These are phyloP conservation scores for Populus pruinosa DNA, from an alignment of 345 rosid genomes.

Conservation along the genomic window DNA sequence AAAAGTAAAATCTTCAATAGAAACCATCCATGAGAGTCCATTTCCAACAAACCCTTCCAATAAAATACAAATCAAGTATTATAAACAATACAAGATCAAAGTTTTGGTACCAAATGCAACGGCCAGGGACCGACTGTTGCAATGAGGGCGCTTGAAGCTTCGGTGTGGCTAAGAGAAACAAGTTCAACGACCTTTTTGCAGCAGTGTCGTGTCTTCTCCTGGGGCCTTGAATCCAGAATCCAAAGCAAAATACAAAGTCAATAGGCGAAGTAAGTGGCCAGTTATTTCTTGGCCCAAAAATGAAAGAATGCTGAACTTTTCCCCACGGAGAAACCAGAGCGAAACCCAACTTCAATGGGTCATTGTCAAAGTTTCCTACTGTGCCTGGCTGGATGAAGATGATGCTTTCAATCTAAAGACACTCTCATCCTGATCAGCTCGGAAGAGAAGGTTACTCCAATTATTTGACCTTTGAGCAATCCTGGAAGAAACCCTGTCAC, in stretches of 20 bases:
- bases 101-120: conserved; percentile 18
- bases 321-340: conserved; percentile 2
- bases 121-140: background rate
- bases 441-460: conserved; percentile 54
- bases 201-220: conserved; percentile 9
- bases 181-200: conserved; percentile 6
- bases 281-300: conserved; percentile 29
- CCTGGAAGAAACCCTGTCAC: conserved; percentile 85
- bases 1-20: conserved; percentile 2
- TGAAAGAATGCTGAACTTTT: conserved; percentile 41
- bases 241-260: conserved; percentile 13
- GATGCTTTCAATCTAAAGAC: conserved; percentile 45
- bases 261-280: conserved; percentile 10
- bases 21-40: conserved; percentile 18
- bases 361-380: conserved; percentile 39
- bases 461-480: conserved; percentile 55
- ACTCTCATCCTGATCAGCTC: conserved; percentile 46
- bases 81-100: conserved; percentile 13
- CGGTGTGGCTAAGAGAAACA: background rate
- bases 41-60: conserved; percentile 9
- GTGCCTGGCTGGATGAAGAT: conserved; percentile 42
- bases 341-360: conserved; percentile 10
- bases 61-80: conserved; percentile 13
- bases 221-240: conserved; percentile 13
- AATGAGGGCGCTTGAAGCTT: conserved; percentile 7